These are phyloP conservation scores for Dendrocalamus latiflorus DNA, from an alignment of 202 grass and related monocot genomes.

Conservation along the genomic window DNA sequence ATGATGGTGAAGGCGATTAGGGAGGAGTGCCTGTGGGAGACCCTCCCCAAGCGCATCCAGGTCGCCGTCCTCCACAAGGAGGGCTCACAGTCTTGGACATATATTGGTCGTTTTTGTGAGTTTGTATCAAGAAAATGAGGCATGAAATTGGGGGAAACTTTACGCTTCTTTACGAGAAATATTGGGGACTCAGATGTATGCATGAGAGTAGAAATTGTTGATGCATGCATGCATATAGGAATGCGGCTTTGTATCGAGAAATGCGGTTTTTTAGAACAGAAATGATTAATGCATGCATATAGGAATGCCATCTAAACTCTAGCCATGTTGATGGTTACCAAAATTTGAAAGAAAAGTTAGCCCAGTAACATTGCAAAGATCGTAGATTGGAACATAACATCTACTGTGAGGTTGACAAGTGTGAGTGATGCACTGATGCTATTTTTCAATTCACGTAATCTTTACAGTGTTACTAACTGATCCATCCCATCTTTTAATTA, in stretches of 20 bases:
- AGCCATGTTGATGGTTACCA: not conserved
- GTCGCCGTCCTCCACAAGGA: too few species aligned
- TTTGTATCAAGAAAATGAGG: not conserved
- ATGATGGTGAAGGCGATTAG: constrained; percentile 84
- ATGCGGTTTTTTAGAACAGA: not conserved
- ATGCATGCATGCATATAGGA: not conserved
- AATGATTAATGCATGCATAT: not conserved
- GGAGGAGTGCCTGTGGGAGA: constrained; percentile 81
- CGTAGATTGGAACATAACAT: not conserved
- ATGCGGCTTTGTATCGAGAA: not conserved
- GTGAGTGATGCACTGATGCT: not conserved
- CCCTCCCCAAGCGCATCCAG: constrained; percentile 74
- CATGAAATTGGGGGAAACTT: not conserved
- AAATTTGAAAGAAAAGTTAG: not conserved
- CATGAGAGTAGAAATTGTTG: not conserved
- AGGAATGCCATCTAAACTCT: not conserved
- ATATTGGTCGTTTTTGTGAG: not conserved
- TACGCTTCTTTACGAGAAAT: not conserved
- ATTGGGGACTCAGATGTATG: not conserved
- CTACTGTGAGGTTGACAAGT: not conserved
- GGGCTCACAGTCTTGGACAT: not conserved
- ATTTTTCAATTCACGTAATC: not conserved
- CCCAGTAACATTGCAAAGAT: not conserved
- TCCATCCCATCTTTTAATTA: not conserved
- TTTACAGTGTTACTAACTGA: not conserved